A percentile compares a stretch with the other conserved stretches of the same genome.
phyloP scores from a whole-genome alignment of 2,329 filamentous ascomycete species.

The Calonectria honghensis region DNA sequence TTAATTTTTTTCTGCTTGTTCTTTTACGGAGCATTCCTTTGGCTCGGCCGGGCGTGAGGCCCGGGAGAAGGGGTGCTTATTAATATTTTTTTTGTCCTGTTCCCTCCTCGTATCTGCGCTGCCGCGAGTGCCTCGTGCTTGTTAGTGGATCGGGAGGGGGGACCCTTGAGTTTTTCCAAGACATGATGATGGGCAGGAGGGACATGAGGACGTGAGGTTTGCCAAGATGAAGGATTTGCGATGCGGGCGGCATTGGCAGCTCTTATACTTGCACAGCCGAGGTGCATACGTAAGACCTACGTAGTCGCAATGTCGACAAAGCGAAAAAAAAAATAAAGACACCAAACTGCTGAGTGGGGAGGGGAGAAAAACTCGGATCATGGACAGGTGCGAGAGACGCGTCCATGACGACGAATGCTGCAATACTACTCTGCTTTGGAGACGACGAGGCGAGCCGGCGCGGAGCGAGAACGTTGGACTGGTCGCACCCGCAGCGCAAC shows the following conservation, averaged over 20 bases:
- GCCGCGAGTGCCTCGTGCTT: slow-evolving; percentile 10
- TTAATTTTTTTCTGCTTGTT: neutral
- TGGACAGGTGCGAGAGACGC: slow-evolving; percentile 29
- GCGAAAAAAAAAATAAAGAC: neutral
- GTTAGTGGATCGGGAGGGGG: slow-evolving; percentile 15
- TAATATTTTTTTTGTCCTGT: neutral
- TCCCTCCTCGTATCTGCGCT: slow-evolving; percentile 19
- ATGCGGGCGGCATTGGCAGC: slow-evolving; percentile 2
- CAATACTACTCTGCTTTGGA: slow-evolving; percentile 20
- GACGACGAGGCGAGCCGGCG: neutral
- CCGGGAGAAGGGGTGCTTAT: slow-evolving; percentile 1
- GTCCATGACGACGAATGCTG: slow-evolving; percentile 40
- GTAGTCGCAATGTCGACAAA: slow-evolving; percentile 11
- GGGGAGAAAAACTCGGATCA: slow-evolving; percentile 22
- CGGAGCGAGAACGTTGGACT: slow-evolving; percentile 15
- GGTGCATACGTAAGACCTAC: slow-evolving; percentile 20
- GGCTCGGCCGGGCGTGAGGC: slow-evolving; percentile 9
- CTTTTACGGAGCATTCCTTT: neutral
- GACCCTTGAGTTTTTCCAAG: slow-evolving; percentile 7
- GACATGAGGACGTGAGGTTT: neutral
- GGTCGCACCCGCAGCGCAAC: neutral
- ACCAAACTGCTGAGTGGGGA: neutral
- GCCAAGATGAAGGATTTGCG: slow-evolving; percentile 22
- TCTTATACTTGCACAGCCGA: slow-evolving; percentile 26
- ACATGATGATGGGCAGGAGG: slow-evolving; percentile 24